Evolutionary conservation across 176 grass and related monocot genomes (phyloP).

Genomic region (Oryza brachyantha): DNA sequence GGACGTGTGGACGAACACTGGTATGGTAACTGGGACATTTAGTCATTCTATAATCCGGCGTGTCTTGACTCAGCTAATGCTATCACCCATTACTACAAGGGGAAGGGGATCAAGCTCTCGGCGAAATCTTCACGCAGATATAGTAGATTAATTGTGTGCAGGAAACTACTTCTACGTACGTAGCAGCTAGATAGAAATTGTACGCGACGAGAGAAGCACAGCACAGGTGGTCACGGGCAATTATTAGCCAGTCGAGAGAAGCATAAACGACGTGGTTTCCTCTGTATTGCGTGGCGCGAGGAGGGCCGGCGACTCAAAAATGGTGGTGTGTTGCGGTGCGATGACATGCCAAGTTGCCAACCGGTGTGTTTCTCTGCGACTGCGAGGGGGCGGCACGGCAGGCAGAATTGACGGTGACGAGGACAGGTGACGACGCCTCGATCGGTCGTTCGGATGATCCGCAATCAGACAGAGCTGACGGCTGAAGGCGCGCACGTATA

Average conservation of each 20-base stretch:
- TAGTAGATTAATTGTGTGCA: too few species aligned
- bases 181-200: too few species aligned
- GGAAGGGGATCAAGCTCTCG: background rate
- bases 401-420: background rate
- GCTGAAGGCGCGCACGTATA: too few species aligned
- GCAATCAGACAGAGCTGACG: background rate
- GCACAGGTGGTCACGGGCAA: background rate
- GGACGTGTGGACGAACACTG: background rate
- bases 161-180: background rate
- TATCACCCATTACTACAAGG: background rate
- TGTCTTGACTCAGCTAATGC: background rate
- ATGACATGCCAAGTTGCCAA: too few species aligned
- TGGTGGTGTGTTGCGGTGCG: too few species aligned
- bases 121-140: background rate
- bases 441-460: background rate
- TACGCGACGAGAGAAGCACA: background rate
- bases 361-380: background rate
- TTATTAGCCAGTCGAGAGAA: too few species aligned
- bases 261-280: too few species aligned
- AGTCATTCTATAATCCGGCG: background rate
- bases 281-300: too few species aligned
- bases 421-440: background rate
- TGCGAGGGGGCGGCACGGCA: conserved; percentile 6
- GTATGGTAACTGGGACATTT: background rate
- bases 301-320: too few species aligned